phyloP scores from a whole-genome alignment of 2,329 filamentous ascomycete species.

The Purpureocillium lavendulum region DNA sequence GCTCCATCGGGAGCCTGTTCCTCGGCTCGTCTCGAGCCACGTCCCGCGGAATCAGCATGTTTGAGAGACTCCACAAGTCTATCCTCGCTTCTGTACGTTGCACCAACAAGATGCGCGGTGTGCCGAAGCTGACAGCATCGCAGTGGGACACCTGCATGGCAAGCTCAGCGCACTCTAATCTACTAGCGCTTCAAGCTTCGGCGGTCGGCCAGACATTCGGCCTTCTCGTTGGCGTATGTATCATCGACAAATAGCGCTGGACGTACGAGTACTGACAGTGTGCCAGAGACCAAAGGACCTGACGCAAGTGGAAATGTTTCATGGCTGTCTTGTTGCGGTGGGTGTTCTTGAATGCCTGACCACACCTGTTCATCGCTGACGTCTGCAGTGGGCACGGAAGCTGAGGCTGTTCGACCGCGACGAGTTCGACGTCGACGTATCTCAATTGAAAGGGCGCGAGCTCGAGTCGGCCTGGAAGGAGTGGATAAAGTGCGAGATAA shows the following conservation, averaged over 20 bases:
- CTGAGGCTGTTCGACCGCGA: constrained; percentile 1
- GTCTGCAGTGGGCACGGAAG: constrained; percentile 2
- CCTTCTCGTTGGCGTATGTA: constrained; percentile 1
- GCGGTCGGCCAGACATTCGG: constrained; percentile 2
- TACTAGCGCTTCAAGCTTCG: neutral
- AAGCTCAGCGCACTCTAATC: neutral
- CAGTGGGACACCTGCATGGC: constrained; percentile 1
- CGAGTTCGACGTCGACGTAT: neutral
- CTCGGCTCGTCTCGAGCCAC: constrained; percentile 20
- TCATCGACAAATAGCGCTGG: neutral
- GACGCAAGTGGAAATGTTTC: constrained; percentile 1
- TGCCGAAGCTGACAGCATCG: neutral
- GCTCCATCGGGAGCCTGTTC: constrained; percentile 26
- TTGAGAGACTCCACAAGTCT: constrained; percentile 8
- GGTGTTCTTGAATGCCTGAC: neutral
- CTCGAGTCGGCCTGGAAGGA: constrained; percentile 1
- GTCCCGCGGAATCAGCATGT: constrained; percentile 12
- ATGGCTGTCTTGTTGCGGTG: neutral
- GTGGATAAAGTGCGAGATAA: constrained; percentile 1
- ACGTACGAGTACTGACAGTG: no score
- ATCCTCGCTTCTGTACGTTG: constrained; percentile 7
- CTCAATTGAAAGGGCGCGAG: neutral
- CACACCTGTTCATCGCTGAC: neutral
- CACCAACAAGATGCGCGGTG: neutral
- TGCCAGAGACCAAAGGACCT: constrained; percentile 1